These are phyloP conservation scores for Penicillium sp. DNA, from an alignment of 2,329 filamentous ascomycete species.

Conservation along the genomic window DNA sequence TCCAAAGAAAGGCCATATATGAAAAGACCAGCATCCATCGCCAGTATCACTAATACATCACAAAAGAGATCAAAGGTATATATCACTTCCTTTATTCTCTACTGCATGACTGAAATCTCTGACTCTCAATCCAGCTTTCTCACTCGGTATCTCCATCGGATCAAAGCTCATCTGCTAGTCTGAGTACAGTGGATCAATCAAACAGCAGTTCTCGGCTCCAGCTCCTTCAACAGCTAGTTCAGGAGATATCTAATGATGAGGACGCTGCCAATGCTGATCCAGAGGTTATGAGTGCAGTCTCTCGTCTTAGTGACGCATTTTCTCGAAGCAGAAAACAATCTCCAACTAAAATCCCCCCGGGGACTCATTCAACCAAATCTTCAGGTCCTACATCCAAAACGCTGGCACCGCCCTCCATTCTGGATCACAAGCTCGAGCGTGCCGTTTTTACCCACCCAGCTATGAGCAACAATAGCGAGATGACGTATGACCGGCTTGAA, in stretches of 20 bases:
- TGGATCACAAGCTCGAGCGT: conserved; percentile 60
- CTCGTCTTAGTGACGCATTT: conserved; percentile 24
- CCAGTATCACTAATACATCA: neutral
- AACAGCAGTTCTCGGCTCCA: conserved; percentile 19
- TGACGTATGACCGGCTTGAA: conserved; percentile 78
- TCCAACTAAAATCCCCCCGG: neutral
- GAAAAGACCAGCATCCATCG: conserved; percentile 2
- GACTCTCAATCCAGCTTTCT: neutral
- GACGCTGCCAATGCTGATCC: conserved; percentile 15
- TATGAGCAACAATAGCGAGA: conserved; percentile 27
- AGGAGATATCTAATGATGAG: conserved; percentile 21
- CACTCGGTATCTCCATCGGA: neutral
- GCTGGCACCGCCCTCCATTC: conserved; percentile 58
- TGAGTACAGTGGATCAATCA: neutral
- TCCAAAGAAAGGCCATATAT: neutral
- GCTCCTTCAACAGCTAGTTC: conserved; percentile 22
- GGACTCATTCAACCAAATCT: neutral
- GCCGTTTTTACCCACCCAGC: conserved; percentile 70
- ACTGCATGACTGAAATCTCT: neutral
- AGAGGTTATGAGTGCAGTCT: conserved; percentile 21
- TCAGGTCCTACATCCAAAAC: neutral
- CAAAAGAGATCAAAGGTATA: conserved; percentile 5
- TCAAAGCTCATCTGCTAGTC: neutral
- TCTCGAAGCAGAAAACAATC: neutral
- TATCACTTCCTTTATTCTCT: neutral